Evolutionary conservation across 1,284 basidiomycete genomes (phyloP).

Genomic region (Termitomyces sp.): DNA sequence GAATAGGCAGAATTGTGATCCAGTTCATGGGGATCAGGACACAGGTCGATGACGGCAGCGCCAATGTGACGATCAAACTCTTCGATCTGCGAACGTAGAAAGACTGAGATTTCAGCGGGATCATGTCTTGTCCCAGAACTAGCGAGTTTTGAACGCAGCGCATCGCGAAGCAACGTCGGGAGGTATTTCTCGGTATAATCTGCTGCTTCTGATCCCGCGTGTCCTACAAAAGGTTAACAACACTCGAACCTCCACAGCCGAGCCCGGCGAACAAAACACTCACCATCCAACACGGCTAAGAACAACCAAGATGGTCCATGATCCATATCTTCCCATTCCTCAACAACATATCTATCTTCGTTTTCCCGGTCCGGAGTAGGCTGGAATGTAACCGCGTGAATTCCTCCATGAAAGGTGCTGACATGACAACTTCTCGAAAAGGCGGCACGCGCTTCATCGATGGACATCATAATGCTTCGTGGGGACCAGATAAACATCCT

Average conservation of each 20-base stretch:
- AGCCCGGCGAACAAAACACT: background rate
- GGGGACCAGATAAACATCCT: background rate
- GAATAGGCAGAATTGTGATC: background rate
- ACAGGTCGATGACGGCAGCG: conserved; percentile 2
- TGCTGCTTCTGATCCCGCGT: conserved; percentile 10
- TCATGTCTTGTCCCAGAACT: background rate
- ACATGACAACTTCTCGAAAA: conserved; percentile 4
- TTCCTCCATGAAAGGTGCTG: background rate
- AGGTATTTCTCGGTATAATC: conserved; percentile 8
- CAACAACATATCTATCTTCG: conserved; percentile 12
- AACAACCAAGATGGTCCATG: conserved; percentile 11
- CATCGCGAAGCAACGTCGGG: conserved; percentile 5
- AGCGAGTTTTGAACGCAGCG: conserved; percentile 4
- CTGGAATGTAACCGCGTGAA: conserved; percentile 14
- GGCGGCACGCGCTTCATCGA: conserved; percentile 9
- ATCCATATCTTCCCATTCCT: conserved; percentile 13
- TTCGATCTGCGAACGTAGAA: conserved; percentile 8
- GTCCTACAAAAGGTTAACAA: conserved; percentile 1
- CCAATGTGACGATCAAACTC: conserved; percentile 12
- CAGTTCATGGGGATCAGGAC: conserved; percentile 8
- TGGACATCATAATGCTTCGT: background rate
- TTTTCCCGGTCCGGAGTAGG: conserved; percentile 10
- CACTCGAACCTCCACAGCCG: background rate
- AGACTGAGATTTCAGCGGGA: conserved; percentile 1
- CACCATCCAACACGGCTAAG: conserved; percentile 15